A percentile compares a stretch with the other conserved stretches of the same genome.
phyloP scores from a whole-genome alignment of 306 rosid species.

The Quercus aquifolioides region DNA sequence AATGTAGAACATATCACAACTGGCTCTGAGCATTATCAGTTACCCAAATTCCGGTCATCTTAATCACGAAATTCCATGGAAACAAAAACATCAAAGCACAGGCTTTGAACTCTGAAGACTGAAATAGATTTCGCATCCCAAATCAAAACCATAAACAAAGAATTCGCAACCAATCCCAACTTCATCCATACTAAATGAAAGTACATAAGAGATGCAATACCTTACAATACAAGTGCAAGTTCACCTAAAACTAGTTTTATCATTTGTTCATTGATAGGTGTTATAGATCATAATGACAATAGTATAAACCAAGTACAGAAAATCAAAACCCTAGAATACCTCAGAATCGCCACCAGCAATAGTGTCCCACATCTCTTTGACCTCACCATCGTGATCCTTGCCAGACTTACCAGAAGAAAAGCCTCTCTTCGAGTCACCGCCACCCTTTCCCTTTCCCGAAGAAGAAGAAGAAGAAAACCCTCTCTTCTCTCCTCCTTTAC shows the following conservation, averaged over 20 bases:
- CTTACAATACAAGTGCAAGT: too few relatives aligned
- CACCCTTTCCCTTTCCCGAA: constrained; percentile 41
- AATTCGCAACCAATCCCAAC: too few relatives aligned
- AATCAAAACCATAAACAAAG: too few relatives aligned
- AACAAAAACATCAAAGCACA: not conserved
- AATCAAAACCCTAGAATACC: constrained; percentile 34
- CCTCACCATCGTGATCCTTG: constrained; percentile 89
- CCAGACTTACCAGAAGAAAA: constrained; percentile 58
- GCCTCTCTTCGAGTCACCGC: constrained; percentile 39
- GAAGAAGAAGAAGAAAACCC: constrained; percentile 43
- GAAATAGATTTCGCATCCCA: too few relatives aligned
- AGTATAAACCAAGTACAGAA: too few relatives aligned
- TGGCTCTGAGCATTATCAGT: too few relatives aligned
- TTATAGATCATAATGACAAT: too few relatives aligned
- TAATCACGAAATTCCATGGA: too few relatives aligned
- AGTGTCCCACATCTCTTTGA: constrained; percentile 96
- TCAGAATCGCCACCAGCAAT: constrained; percentile 87
- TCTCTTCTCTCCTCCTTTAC: constrained; percentile 66
- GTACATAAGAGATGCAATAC: too few relatives aligned
- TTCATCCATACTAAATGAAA: too few relatives aligned
- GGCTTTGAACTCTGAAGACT: not conserved
- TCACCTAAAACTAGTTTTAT: not conserved
- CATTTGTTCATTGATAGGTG: not conserved
- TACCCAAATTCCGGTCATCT: too few relatives aligned
- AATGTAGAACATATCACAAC: too few relatives aligned